Evolutionary conservation across 176 grass and related monocot species (phyloP).

Genomic region (Avena eriantha): DNA sequence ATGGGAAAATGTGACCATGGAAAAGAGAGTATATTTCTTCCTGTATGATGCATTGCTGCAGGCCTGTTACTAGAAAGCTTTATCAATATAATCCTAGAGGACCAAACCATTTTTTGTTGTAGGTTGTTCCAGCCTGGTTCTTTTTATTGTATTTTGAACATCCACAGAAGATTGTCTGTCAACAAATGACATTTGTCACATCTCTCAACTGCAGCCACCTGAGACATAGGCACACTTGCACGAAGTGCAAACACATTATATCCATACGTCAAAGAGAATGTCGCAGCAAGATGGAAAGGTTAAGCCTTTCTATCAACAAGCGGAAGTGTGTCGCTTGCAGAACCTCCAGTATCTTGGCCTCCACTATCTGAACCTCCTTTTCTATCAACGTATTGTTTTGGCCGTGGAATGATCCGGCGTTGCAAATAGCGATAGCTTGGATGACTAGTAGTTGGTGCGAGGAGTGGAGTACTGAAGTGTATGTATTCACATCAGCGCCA

Average conservation of each 20-base stretch:
- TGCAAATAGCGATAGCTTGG: background rate
- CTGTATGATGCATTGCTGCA: background rate
- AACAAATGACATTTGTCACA: background rate
- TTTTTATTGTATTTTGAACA: background rate
- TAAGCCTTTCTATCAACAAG: background rate
- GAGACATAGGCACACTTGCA: background rate
- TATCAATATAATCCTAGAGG: background rate
- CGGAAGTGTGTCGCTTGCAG: no score
- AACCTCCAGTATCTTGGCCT: no score
- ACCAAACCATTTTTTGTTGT: background rate
- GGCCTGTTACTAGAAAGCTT: background rate
- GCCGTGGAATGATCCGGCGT: background rate
- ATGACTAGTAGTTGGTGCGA: background rate
- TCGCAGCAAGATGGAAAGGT: background rate
- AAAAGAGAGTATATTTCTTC: background rate
- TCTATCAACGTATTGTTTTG: background rate
- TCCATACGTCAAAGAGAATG: background rate
- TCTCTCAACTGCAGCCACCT: background rate
- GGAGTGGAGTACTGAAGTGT: background rate
- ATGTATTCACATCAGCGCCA: background rate
- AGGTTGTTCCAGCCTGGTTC: background rate
- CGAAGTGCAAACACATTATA: background rate
- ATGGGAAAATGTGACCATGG: background rate
- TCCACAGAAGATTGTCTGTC: background rate
- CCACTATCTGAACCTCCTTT: no score